Conservation (phyloP, 768 basidiomycete genomes). For the Kwoniella dejecticola region DNA sequence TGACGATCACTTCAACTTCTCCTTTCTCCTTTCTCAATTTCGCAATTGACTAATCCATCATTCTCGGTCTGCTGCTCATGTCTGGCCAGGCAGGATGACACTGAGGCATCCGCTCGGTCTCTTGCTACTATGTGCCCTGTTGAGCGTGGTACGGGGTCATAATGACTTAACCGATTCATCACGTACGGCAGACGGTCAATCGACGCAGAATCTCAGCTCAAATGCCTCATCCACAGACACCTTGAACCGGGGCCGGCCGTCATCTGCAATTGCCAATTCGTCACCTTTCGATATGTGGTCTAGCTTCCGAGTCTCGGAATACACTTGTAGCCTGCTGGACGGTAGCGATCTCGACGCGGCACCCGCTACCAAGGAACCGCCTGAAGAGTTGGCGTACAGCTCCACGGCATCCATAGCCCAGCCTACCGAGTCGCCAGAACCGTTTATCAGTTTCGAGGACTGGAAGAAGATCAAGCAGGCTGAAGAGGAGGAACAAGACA, state of each 20-base stretch:
- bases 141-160: background rate
- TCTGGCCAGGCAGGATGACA: background rate
- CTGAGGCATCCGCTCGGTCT: slow-evolving; percentile 8
- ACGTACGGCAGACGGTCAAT: background rate
- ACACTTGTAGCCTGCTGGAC: background rate
- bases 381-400: too few relatives aligned
- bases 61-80: background rate
- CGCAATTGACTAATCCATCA: too few relatives aligned
- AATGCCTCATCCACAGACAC: too few relatives aligned
- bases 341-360: background rate
- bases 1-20: too few relatives aligned
- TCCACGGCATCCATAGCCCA: too few relatives aligned
- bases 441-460: slow-evolving; percentile 47
- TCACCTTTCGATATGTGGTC: slow-evolving; percentile 21
- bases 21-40: background rate
- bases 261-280: too few relatives aligned
- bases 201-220: too few relatives aligned
- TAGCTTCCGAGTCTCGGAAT: slow-evolving; percentile 8
- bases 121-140: background rate
- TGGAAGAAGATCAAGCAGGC: slow-evolving; percentile 43
- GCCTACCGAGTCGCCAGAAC: slow-evolving; percentile 9
- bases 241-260: too few relatives aligned
- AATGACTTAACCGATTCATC: background rate
- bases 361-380: too few relatives aligned
- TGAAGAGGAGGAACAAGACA: slow-evolving; percentile 35